Evolutionary conservation across 2,329 filamentous ascomycete species (phyloP).

Genomic region (Fonsecaea nubica): DNA sequence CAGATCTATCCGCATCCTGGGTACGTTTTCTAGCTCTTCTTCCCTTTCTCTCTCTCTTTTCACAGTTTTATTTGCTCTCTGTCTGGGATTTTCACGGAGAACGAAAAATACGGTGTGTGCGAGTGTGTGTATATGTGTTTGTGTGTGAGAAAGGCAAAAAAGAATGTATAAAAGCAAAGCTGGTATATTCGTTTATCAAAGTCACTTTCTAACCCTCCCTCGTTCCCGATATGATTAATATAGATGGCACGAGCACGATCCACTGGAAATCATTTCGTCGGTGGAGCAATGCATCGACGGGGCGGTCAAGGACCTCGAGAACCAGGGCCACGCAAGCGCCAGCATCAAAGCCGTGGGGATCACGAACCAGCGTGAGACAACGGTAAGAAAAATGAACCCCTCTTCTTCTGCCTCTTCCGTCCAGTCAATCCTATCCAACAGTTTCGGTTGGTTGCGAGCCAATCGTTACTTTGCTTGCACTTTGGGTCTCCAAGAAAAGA

Average conservation of each 20-base stretch:
- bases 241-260: slow-evolving; percentile 91
- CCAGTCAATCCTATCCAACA: not conserved
- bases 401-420: not conserved
- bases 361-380: slow-evolving; percentile 90
- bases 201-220: too few relatives aligned
- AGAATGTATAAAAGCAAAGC: too few relatives aligned
- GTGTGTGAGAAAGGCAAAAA: too few relatives aligned
- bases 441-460: not conserved
- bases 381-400: slow-evolving; percentile 44
- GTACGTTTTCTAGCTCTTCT: slow-evolving; percentile 52
- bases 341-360: slow-evolving; percentile 81
- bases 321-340: slow-evolving; percentile 69
- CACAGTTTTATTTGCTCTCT: too few relatives aligned
- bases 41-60: too few relatives aligned
- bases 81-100: too few relatives aligned
- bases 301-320: slow-evolving; percentile 72
- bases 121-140: too few relatives aligned
- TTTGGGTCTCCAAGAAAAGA: too few relatives aligned
- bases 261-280: slow-evolving; percentile 74
- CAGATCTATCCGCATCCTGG: slow-evolving; percentile 85
- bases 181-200: too few relatives aligned
- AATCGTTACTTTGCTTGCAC: not conserved
- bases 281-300: slow-evolving; percentile 81
- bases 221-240: not conserved
- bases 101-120: too few relatives aligned